A percentile compares a stretch with the other conserved stretches of the same genome.
Conservation (phyloP, 306 rosid genomes). For the Vigna radiata region DNA sequence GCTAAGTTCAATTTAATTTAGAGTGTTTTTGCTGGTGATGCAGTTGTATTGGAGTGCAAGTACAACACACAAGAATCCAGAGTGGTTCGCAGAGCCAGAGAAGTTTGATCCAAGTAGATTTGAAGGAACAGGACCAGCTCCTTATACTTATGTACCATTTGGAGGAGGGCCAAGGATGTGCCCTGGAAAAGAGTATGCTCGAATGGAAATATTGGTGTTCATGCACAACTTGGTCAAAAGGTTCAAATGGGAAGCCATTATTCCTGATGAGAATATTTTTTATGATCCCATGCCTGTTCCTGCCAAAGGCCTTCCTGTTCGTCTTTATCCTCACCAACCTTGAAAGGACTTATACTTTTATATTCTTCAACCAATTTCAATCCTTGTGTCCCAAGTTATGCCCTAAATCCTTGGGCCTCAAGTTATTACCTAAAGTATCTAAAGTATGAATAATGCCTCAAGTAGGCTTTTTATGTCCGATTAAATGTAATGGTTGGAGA, state of each 20-base stretch:
- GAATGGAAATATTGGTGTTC: constrained; percentile 27
- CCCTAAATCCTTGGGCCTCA: too few species aligned
- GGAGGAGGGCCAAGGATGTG: constrained; percentile 26
- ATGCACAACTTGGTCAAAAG: constrained; percentile 57
- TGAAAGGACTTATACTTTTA: neutral
- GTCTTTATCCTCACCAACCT: constrained; percentile 57
- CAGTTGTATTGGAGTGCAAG: constrained; percentile 73
- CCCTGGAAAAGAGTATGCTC: constrained; percentile 25
- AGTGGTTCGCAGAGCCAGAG: constrained; percentile 53
- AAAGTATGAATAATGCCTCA: too few species aligned
- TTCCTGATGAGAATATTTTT: constrained; percentile 52
- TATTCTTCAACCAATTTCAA: too few species aligned
- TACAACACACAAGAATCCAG: constrained; percentile 60
- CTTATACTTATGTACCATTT: constrained; percentile 71
- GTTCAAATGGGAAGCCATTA: constrained; percentile 56
- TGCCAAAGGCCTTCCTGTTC: constrained; percentile 62
- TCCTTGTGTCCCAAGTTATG: too few species aligned
- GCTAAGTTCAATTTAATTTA: too few species aligned
- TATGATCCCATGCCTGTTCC: constrained; percentile 64
- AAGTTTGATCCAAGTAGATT: constrained; percentile 69
- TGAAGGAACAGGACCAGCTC: constrained; percentile 66
- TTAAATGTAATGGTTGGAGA: too few species aligned
- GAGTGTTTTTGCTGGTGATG: neutral
- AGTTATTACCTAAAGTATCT: too few species aligned
- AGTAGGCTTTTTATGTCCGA: too few species aligned